phyloP scores from a whole-genome alignment of 768 basidiomycete species.

The Tephrocybe sp. region DNA sequence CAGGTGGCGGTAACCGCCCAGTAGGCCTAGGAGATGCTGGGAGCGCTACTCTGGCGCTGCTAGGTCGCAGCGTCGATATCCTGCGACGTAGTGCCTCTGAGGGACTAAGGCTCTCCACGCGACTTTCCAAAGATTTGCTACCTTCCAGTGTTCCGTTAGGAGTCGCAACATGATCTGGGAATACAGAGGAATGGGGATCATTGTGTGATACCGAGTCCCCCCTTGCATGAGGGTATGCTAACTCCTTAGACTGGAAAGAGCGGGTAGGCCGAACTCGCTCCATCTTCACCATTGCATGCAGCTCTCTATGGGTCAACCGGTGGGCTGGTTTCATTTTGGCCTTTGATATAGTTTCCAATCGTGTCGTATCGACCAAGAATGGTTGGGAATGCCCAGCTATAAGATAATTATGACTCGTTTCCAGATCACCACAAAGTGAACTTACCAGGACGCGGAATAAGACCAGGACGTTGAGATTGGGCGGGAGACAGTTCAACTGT shows the following conservation, averaged over 20 bases:
- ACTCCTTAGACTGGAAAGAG: constrained; percentile 5
- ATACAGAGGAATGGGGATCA: constrained; percentile 33
- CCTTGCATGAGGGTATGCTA: background rate
- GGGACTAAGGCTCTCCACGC: background rate
- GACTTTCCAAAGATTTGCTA: background rate
- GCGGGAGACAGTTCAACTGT: background rate
- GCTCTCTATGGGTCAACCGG: constrained; percentile 31
- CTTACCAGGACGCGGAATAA: no score
- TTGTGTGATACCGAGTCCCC: constrained; percentile 23
- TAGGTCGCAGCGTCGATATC: background rate
- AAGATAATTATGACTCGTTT: no score
- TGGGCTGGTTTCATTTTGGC: background rate
- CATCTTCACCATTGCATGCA: constrained; percentile 38
- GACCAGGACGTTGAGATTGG: no score
- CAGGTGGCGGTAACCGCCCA: constrained; percentile 5
- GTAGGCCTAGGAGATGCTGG: background rate
- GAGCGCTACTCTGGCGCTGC: constrained; percentile 2
- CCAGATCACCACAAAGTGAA: no score
- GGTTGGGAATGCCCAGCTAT: background rate
- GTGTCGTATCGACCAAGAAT: background rate
- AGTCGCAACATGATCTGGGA: constrained; percentile 25
- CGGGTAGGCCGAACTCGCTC: constrained; percentile 18
- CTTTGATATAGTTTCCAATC: background rate
- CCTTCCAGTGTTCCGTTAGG: constrained; percentile 23
- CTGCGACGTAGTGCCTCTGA: constrained; percentile 5